These are phyloP conservation scores for Cladophialophora chaetospira DNA, from an alignment of 2,329 filamentous ascomycete species.

Conservation along the genomic window DNA sequence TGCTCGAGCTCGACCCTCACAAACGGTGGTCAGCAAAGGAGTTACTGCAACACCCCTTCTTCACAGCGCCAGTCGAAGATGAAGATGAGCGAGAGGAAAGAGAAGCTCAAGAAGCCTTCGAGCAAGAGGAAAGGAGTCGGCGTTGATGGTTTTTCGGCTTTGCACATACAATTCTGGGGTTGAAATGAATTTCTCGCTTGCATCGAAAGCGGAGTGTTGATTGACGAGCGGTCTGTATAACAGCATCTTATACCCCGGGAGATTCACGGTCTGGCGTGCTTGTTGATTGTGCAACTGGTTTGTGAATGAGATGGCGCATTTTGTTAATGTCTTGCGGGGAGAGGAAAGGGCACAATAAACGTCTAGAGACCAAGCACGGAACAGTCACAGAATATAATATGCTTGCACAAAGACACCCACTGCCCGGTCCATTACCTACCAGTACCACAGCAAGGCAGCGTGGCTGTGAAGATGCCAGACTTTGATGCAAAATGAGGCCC, in stretches of 20 bases:
- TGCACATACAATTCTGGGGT: background rate
- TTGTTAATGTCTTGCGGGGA: background rate
- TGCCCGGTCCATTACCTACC: too few relatives aligned
- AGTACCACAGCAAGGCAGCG: too few relatives aligned
- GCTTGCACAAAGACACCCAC: conserved; percentile 1
- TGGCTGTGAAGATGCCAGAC: too few relatives aligned
- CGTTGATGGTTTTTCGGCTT: conserved; percentile 2
- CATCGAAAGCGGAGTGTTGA: conserved; percentile 6
- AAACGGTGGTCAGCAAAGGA: conserved; percentile 48
- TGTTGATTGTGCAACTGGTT: background rate
- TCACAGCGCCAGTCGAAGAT: conserved; percentile 41
- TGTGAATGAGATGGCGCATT: background rate
- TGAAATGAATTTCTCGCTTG: background rate
- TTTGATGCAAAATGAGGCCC: too few relatives aligned
- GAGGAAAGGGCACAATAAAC: background rate
- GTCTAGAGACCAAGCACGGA: background rate
- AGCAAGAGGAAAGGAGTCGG: conserved; percentile 13
- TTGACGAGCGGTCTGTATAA: conserved; percentile 17
- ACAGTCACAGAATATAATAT: conserved; percentile 1
- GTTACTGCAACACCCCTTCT: conserved; percentile 49
- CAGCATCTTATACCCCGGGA: conserved; percentile 24
- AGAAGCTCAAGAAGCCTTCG: conserved; percentile 26
- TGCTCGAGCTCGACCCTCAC: conserved; percentile 48
- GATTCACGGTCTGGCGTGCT: conserved; percentile 15
- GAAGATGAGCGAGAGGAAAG: conserved; percentile 32